phyloP scores from a whole-genome alignment of 1,139 yeast genomes.

The Lipomyces yarrowii region DNA sequence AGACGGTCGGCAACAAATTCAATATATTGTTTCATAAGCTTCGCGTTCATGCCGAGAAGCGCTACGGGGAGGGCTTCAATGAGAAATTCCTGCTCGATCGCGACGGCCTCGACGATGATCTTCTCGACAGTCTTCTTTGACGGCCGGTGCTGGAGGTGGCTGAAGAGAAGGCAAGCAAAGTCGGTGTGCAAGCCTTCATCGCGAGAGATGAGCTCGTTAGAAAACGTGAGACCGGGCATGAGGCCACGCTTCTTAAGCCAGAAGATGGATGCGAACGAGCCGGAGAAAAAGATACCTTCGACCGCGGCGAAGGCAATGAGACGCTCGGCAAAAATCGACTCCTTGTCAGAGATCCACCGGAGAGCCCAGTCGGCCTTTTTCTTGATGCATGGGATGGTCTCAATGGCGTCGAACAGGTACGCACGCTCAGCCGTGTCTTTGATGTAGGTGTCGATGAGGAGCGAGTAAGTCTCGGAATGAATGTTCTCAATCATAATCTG shows the following conservation, averaged over 20 bases:
- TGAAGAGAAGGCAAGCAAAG: constrained; percentile 91
- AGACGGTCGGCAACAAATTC: constrained; percentile 97
- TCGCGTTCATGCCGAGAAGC: constrained; percentile 89
- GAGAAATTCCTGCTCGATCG: constrained; percentile 89
- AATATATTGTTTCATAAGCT: constrained; percentile 94
- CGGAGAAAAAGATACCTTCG: constrained; percentile 97
- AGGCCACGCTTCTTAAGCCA: constrained; percentile 96
- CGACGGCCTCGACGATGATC: constrained; percentile 93
- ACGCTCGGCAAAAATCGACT: constrained; percentile 91
- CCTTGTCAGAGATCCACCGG: constrained; percentile 88
- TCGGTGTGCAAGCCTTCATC: constrained; percentile 99
- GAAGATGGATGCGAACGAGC: constrained; percentile 96
- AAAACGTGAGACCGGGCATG: constrained; percentile 97
- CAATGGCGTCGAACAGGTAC: constrained; percentile 89
- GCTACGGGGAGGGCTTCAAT: constrained; percentile 92
- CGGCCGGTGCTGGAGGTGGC: constrained; percentile 91
- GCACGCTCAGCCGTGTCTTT: constrained; percentile 93
- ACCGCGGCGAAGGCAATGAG: constrained; percentile 98
- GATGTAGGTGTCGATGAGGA: constrained; percentile 90
- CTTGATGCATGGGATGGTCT: constrained; percentile 88
- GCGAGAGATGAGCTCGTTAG: constrained; percentile 94
- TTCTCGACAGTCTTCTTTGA: constrained; percentile 72
- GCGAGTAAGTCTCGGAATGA: constrained; percentile 95
- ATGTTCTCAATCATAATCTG: constrained; percentile 99
- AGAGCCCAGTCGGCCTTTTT: constrained; percentile 98